Percentiles rank a stretch among this genome's conserved stretches.
Evolutionary conservation across 148 eudicot genomes (phyloP).

Genomic region (Cornus controversa): DNA sequence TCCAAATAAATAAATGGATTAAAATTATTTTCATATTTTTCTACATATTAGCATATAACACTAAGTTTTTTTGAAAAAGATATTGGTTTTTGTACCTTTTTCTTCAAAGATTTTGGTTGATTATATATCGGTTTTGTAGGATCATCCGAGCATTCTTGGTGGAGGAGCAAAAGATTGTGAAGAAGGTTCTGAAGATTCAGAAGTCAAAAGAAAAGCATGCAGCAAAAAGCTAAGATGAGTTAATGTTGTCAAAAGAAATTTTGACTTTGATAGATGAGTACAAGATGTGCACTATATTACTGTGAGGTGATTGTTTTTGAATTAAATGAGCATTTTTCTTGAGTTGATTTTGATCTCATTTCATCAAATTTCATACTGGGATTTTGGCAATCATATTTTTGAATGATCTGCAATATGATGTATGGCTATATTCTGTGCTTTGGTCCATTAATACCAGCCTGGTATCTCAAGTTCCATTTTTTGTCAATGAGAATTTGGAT

Average conservation of each 20-base stretch:
- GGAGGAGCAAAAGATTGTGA: constrained; percentile 43
- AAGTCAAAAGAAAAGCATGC: constrained; percentile 39
- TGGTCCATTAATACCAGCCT: too few species aligned
- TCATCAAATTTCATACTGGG: too few species aligned
- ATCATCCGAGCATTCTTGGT: constrained; percentile 40
- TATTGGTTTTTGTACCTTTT: background rate
- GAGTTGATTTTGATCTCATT: background rate
- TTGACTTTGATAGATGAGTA: constrained; percentile 13
- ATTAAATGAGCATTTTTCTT: background rate
- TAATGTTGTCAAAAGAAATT: constrained; percentile 8
- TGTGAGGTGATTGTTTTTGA: too few species aligned
- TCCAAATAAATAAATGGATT: too few species aligned
- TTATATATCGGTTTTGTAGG: constrained; percentile 10
- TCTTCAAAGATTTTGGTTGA: too few species aligned
- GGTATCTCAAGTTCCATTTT: too few species aligned
- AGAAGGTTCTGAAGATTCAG: constrained; percentile 34
- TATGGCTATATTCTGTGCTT: too few species aligned
- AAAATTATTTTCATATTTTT: too few species aligned
- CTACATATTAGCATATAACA: background rate
- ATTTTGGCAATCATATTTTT: too few species aligned
- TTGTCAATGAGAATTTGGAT: too few species aligned
- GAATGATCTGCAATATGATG: too few species aligned
- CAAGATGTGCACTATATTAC: constrained; percentile 8
- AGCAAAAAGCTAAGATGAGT: constrained; percentile 18
- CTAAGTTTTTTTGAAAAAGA: too few species aligned